Percentiles rank a stretch among this genome's conserved stretches.
Conservation (phyloP, 2,329 filamentous ascomycete species). For the Nigrospora sphaerica region DNA sequence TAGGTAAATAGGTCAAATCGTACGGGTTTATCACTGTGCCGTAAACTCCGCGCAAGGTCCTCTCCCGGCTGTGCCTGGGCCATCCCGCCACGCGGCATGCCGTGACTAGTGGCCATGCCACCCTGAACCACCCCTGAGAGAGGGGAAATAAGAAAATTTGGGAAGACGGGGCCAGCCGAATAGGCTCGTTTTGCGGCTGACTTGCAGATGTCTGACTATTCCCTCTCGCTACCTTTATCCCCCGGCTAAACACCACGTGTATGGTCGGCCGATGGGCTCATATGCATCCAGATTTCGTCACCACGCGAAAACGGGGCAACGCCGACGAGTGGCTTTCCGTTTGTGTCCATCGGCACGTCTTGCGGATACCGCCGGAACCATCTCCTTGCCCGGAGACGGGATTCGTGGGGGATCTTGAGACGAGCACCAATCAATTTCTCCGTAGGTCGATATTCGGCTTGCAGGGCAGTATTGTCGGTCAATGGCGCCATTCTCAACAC, state of each 20-base stretch:
- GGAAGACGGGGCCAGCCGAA: too few species aligned
- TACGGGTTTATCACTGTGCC: too few species aligned
- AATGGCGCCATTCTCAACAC: conserved; percentile 37
- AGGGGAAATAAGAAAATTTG: too few species aligned
- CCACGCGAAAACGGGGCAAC: conserved; percentile 19
- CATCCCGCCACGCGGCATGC: too few species aligned
- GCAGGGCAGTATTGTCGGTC: conserved; percentile 29
- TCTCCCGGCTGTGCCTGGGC: too few species aligned
- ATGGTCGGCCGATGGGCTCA: conserved; percentile 27
- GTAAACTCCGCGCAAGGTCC: too few species aligned
- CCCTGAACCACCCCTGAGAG: too few species aligned
- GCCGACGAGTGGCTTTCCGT: conserved; percentile 27
- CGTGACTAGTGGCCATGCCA: too few species aligned
- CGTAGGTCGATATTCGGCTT: conserved; percentile 44
- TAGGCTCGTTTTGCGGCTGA: too few species aligned
- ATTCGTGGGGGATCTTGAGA: conserved; percentile 52
- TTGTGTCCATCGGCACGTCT: conserved; percentile 26
- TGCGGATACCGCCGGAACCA: conserved; percentile 32
- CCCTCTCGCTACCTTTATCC: too few species aligned
- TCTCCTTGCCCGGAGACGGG: conserved; percentile 38
- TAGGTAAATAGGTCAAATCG: too few species aligned
- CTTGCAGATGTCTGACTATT: too few species aligned
- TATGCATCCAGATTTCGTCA: conserved; percentile 48
- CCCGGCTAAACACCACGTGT: conserved; percentile 2
- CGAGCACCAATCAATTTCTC: conserved; percentile 52